Evolutionary conservation across 805 yeast genomes (phyloP).

Genomic region (Ogataea nitratoaversa): DNA sequence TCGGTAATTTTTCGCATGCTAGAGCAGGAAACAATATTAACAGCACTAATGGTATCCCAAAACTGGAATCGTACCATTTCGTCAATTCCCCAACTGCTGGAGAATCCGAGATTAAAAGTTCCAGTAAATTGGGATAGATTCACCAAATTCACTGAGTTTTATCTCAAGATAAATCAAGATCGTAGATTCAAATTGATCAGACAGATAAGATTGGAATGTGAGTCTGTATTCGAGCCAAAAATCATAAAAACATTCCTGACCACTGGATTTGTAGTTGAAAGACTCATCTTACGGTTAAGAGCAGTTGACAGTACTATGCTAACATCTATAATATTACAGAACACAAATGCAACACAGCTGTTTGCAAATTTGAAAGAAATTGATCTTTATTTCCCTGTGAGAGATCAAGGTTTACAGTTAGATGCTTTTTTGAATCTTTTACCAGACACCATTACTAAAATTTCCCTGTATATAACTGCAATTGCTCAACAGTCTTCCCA

Average conservation of each 20-base stretch:
- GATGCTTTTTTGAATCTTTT: background rate
- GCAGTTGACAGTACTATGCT: constrained; percentile 9
- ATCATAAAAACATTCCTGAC: constrained; percentile 12
- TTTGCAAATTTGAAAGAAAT: constrained; percentile 11
- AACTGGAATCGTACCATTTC: constrained; percentile 15
- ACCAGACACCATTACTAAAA: background rate
- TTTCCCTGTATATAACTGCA: background rate
- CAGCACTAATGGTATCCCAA: constrained; percentile 14
- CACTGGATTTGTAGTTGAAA: constrained; percentile 6
- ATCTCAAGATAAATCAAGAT: constrained; percentile 6
- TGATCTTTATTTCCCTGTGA: constrained; percentile 10
- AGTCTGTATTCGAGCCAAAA: constrained; percentile 14
- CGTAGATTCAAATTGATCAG: constrained; percentile 6
- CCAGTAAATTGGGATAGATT: constrained; percentile 9
- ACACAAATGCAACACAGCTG: constrained; percentile 9
- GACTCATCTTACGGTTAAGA: constrained; percentile 6
- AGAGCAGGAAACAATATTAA: constrained; percentile 12
- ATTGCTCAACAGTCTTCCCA: background rate
- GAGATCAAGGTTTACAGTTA: constrained; percentile 8
- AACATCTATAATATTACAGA: constrained; percentile 5
- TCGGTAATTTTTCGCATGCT: constrained; percentile 9
- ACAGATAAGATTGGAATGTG: constrained; percentile 5
- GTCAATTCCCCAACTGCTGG: constrained; percentile 10
- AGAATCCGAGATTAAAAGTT: constrained; percentile 8
- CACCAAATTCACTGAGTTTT: constrained; percentile 13